Evolutionary conservation across 1,139 yeast genomes (phyloP).

Genomic region (Pneumocystis sp.): DNA sequence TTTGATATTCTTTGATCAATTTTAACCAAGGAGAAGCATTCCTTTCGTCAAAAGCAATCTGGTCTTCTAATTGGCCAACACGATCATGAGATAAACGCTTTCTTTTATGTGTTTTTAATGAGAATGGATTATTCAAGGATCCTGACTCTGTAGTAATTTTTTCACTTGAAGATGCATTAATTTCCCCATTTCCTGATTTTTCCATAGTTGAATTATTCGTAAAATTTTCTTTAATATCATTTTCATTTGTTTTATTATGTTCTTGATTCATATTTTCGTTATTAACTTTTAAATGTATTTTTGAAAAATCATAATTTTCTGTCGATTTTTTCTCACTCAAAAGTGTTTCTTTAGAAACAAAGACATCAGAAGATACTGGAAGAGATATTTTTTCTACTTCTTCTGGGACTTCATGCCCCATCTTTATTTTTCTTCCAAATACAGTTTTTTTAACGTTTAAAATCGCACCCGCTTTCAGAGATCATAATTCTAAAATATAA

Average conservation of each 20-base stretch:
- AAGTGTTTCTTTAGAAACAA: neutral
- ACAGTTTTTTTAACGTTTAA: neutral
- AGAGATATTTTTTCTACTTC: neutral
- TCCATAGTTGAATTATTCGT: neutral
- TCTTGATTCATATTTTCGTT: neutral
- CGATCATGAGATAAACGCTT: slow-evolving; percentile 31
- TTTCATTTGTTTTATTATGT: neutral
- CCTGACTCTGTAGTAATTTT: neutral
- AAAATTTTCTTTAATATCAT: neutral
- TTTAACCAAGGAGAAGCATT: slow-evolving; percentile 45
- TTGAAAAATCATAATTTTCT: neutral
- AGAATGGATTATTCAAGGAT: neutral
- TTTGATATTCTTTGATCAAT: slow-evolving; percentile 39
- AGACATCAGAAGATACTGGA: neutral
- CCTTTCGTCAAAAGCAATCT: slow-evolving; percentile 39
- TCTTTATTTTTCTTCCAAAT: neutral
- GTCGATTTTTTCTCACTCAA: neutral
- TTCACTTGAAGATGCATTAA: neutral
- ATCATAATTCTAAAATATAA: neutral
- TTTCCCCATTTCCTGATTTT: neutral
- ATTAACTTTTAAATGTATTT: neutral
- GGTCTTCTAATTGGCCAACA: slow-evolving; percentile 46
- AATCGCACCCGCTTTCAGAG: neutral
- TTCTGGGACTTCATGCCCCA: neutral
- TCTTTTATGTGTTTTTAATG: slow-evolving; percentile 11